A percentile compares a stretch with the other conserved stretches of the same genome.
phyloP scores from a whole-genome alignment of 169 alveolate genomes.

The Plasmodium ovale region DNA sequence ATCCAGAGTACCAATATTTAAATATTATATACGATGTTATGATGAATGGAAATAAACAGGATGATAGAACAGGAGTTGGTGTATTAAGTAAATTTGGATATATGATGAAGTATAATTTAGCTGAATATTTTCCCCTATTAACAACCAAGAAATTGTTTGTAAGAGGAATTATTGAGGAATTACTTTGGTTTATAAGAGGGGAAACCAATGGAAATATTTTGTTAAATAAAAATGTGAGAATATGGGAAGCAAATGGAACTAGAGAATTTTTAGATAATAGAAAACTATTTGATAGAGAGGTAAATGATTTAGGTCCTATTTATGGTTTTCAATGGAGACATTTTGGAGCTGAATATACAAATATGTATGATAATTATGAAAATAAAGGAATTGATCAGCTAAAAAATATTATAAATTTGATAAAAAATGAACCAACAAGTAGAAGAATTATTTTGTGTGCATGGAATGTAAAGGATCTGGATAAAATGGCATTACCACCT shows the following conservation, averaged over 20 bases:
- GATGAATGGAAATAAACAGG: conserved; percentile 91
- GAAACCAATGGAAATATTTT: conserved; percentile 96
- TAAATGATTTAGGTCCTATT: conserved; percentile 97
- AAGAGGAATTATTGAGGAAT: conserved; percentile 96
- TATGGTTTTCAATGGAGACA: conserved; percentile 99
- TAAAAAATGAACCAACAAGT: conserved; percentile 94
- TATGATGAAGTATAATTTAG: conserved; percentile 94
- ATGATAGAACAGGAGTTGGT: conserved; percentile 94
- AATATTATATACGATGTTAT: conserved; percentile 93
- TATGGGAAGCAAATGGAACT: conserved; percentile 99
- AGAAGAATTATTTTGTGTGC: conserved; percentile 95
- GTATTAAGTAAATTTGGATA: conserved; percentile 94
- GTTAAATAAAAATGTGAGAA: conserved; percentile 92
- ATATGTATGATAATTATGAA: conserved; percentile 89
- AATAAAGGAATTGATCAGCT: conserved; percentile 97
- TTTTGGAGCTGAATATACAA: conserved; percentile 95
- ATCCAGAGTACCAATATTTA: conserved; percentile 95
- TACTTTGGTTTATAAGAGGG: conserved; percentile 96
- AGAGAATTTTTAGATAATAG: conserved; percentile 94
- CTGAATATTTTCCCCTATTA: conserved; percentile 94
- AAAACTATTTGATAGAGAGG: conserved; percentile 96
- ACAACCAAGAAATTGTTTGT: conserved; percentile 96
- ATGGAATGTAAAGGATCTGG: conserved; percentile 96
- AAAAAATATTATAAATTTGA: conserved; percentile 87
- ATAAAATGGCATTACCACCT: conserved; percentile 99